A percentile compares a stretch with the other conserved stretches of the same genome.
phyloP scores from a whole-genome alignment of 257 asterid species.

The Salvia miltiorrhiza region DNA sequence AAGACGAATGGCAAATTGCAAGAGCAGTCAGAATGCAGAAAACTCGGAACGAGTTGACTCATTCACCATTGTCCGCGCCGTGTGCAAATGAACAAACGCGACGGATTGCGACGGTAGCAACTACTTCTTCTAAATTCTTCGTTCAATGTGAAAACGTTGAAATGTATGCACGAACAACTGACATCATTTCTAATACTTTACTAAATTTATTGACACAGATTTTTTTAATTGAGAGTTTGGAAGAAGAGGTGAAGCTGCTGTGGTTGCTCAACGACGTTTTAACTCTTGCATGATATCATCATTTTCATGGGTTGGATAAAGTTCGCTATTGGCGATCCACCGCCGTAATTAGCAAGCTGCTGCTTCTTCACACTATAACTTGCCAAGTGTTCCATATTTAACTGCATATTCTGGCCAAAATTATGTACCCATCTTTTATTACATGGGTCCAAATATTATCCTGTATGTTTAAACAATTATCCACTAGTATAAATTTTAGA shows the following conservation, averaged over 20 bases:
- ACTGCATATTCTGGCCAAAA: no score
- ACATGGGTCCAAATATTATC: no score
- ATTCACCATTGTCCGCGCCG: constrained; percentile 19
- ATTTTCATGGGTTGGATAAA: neutral
- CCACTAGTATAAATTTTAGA: no score
- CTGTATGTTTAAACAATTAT: no score
- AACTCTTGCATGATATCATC: neutral
- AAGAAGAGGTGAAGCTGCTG: neutral
- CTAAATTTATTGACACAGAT: neutral
- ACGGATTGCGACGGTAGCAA: neutral
- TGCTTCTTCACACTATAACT: no score
- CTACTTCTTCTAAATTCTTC: neutral
- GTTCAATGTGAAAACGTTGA: neutral
- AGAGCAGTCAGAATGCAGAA: neutral
- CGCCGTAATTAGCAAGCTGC: neutral
- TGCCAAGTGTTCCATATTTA: no score
- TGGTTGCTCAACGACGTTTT: neutral
- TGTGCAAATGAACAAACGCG: constrained; percentile 6
- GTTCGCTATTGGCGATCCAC: neutral
- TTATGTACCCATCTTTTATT: no score
- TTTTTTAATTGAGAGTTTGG: neutral
- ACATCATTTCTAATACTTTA: neutral
- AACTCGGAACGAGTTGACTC: constrained; percentile 23
- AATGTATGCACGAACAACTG: neutral
- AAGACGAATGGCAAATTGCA: neutral